Evolutionary conservation across 73 alveolate genomes (phyloP), one percentile per base, ranked within the genome.

Genomic region (Paramecium tetraurelia): DNA sequence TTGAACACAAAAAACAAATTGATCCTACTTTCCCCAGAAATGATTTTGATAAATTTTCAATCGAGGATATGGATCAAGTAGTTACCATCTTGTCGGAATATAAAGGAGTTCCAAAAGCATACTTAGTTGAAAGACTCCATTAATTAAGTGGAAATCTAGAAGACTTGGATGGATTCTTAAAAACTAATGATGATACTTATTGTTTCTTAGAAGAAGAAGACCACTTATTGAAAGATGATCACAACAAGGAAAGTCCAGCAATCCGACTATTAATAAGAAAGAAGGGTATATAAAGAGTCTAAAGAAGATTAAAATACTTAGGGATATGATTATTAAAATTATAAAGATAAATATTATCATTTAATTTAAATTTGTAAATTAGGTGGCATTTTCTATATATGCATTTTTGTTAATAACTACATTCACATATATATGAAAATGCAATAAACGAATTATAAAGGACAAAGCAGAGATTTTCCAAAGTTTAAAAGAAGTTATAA

Each of bases 171-270:
- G 76, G 46, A 31, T 48, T 80, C 14, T 43, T 80, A 27, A 44
- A 80, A 41, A 80, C 90, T 6, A 80, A 80, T 80, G 90, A 80
- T 80, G 90, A 80, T 16, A 80, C 90, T 8, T 43, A 80, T 80
- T 80, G 90, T 11, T 80, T 80, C 76, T 24, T 80, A 3, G 90
- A 80, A 80, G 90, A 80, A 11, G 90, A 80, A n/a, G 90, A 80
- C 46, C 76, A 44, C 7, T 80, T 80, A 80, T 46, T 80, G 44
- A 80, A 46, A 80, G 72, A 46, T 20, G 70, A 80, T 10, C 10
- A 41, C 0, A 80, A 80, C 33, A 80, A 48, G 20, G 46, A 80
- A 16, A 80, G 90, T n/a, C 70, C 90, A 41, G 90, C 90, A 18
- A 41, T 80, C 3, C 20, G 75, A 24, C 57, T 80, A 0, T 46